Evolutionary conservation across 208 protist species (phyloP), one percentile per base, ranked within the genome.

Genomic region (Wallacemonas sp.): DNA sequence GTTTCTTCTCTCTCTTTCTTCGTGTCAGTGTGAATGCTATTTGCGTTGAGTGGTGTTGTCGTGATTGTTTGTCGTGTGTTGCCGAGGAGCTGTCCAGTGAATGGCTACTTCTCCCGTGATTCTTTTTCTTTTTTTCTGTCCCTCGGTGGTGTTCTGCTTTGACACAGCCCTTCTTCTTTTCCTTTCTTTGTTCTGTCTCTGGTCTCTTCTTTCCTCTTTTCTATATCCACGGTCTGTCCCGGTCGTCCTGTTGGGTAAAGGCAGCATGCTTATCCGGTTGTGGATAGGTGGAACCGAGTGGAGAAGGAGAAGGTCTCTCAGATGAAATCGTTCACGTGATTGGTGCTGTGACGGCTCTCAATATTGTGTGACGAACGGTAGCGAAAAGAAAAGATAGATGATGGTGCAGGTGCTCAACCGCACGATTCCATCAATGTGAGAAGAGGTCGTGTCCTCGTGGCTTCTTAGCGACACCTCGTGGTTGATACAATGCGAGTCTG

Each of bases 101-200:
- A n/a, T n/a, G n/a, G n/a, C n/a, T n/a, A n/a, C n/a, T n/a, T n/a
- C n/a, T n/a, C n/a, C n/a, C n/a, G n/a, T n/a, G n/a, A n/a, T n/a
- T n/a, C n/a, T n/a, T 46, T 66, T 22, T 57, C n/a, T 37, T 53
- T 57, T 34, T 32, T 53, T 41, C 26, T 52, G 30, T 57, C 29
- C 30, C 37, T 33, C 2, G 54, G 9, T 54, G 29, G 34, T 38
- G 34, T 6, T 38, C n/a, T 38, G 34, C 34, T 38, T 38, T 38
- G 34, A 15, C 13, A 15, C 13, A 38, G 34, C 13, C 9, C 13
- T 38, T 38, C n/a, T 30, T 32, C 3, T 53, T 53, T 53, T 53
- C 45, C 45, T 53, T 34, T 32, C 12, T 54, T 27, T 54, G 19
- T n/a, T n/a, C n/a, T 33, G 46, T 27, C 5, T 54, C n/a, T 54